A percentile compares a stretch with the other conserved stretches of the same genome.
Conservation (phyloP, 805 yeast genomes). For the Saccharomycopsis vini region DNA sequence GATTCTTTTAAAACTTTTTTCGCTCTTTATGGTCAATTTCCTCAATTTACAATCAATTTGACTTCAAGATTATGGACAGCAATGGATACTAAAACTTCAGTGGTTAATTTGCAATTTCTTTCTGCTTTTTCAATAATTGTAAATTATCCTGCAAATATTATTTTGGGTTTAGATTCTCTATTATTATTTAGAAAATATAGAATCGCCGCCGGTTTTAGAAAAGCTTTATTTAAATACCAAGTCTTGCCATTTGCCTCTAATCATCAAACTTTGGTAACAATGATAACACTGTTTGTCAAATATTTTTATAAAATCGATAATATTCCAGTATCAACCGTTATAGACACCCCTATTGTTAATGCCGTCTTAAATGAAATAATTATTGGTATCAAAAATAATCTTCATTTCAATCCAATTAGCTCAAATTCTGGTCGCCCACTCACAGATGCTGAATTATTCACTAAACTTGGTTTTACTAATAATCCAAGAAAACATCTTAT, state of each 20-base stretch:
- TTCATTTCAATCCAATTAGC: neutral
- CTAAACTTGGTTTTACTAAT: slow-evolving; percentile 40
- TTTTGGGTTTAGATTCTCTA: neutral
- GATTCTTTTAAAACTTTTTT: slow-evolving; percentile 6
- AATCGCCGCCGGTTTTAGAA: no score
- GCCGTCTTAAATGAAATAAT: neutral
- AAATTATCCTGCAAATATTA: neutral
- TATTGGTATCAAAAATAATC: neutral
- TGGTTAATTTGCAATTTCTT: slow-evolving; percentile 6
- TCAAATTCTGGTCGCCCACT: neutral
- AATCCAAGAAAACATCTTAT: slow-evolving; percentile 35
- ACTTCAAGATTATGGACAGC: slow-evolving; percentile 1
- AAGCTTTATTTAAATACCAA: no score
- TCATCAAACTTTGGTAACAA: neutral
- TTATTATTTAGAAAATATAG: neutral
- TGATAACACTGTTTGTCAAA: neutral
- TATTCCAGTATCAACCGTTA: neutral
- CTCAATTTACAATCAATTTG: slow-evolving; percentile 1
- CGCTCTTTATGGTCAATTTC: slow-evolving; percentile 1
- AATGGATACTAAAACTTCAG: slow-evolving; percentile 3
- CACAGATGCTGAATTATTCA: slow-evolving; percentile 22
- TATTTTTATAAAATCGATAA: neutral
- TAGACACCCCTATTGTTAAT: neutral
- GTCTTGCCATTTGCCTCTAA: no score
- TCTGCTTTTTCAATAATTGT: slow-evolving; percentile 1